Conservation (phyloP, 2,329 filamentous ascomycete species). For the Verticillium albo-atrum region DNA sequence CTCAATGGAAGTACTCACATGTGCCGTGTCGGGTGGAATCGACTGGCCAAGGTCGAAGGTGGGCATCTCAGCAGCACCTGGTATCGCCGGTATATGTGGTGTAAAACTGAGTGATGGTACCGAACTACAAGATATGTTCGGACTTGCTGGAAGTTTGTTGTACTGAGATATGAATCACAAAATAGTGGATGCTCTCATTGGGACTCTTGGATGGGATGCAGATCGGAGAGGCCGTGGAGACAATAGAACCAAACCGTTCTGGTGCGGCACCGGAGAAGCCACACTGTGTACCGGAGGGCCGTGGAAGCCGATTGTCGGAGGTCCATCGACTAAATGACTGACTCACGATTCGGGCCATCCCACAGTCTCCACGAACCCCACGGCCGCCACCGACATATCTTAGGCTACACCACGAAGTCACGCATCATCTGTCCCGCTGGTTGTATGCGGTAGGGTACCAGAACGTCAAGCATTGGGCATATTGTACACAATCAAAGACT, state of each 20-base stretch:
- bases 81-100: neutral
- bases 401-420: no score
- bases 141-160: neutral
- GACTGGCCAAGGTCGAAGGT: conserved; percentile 59
- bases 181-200: neutral
- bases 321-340: neutral
- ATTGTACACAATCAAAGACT: no score
- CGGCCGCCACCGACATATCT: neutral
- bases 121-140: neutral
- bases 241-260: neutral
- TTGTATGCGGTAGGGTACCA: no score
- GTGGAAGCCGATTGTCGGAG: neutral
- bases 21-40: conserved; percentile 72
- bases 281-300: neutral
- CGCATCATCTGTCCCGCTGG: no score
- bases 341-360: neutral
- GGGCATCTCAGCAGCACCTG: conserved; percentile 31
- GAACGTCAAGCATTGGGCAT: no score
- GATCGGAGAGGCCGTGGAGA: neutral
- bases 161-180: neutral
- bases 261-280: neutral
- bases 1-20: conserved; percentile 49
- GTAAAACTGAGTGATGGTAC: neutral
- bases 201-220: neutral
- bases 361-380: neutral